Evolutionary conservation across 1,139 yeast genomes (phyloP), one percentile per base, ranked within the genome.

Genomic region (Nakaseomyces bracarensis): DNA sequence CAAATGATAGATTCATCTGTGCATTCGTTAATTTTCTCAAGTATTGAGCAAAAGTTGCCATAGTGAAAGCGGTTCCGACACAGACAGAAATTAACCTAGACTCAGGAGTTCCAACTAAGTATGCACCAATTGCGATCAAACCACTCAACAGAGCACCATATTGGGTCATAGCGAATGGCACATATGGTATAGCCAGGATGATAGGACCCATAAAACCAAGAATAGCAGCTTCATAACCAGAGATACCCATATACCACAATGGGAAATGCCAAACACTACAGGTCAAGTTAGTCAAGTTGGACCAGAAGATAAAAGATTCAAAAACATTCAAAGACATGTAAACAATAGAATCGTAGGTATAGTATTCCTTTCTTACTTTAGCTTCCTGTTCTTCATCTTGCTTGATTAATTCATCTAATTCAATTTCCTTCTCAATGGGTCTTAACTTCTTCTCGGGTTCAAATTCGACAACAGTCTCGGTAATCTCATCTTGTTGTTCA

Each of bases 231-330:
- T 91, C 98, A 60, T 83, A 87, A 3, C 98, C 98, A 2, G 95
- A 82, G 44, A 91, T 81, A 7, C 97, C 97, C 97, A 91, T 87
- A 59, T 82, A 77, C 98, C 98, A 91, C 48, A 91, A 70, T 14
- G 98, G 98, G 70, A 91, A 91, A 66, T 84, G 86, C 98, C 98
- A 91, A 40, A 91, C 80, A 57, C 93, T 77, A 45, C 93, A 72
- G 41, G 87, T 82, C 48, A 91, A 68, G 0, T 96, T 75, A 1
- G 97, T 82, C 39, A 77, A 53, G 15, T 81, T 79, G 0, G 96
- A 72, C 96, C 96, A 91, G 60, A 84, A 84, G 45, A 85, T 70
- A 58, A 77, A 81, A 4, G 87, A 70, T 53, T 82, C 81, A 49
- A 72, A 53, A 16, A 68, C 58, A 54, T 77, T 75, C 28, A 71